Evolutionary conservation across 306 rosid genomes (phyloP), one percentile per base, ranked within the genome.

Genomic region (Mimosa bimucronata): DNA sequence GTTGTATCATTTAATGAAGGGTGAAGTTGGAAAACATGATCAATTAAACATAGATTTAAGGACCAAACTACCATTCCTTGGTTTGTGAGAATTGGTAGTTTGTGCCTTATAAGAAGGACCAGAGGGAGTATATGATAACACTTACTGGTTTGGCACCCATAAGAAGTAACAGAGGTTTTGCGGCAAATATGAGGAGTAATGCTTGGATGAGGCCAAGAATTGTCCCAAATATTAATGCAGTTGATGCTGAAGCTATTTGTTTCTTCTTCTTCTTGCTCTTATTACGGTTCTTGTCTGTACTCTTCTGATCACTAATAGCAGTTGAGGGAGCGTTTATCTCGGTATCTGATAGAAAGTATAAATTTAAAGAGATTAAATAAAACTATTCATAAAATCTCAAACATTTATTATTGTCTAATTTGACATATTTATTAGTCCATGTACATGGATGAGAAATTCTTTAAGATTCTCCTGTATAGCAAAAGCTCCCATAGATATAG

Each of bases 111-210:
- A n/a, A n/a, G n/a, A n/a, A n/a, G n/a, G n/a, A n/a, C n/a, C n/a
- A n/a, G n/a, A n/a, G n/a, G n/a, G n/a, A n/a, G n/a, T n/a, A n/a
- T n/a, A n/a, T n/a, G n/a, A n/a, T n/a, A n/a, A n/a, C n/a, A 86
- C 99, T 58, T 82, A 95, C 99, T 72, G 82, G 37, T 87, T 91
- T 91, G 64, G 91, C 85, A 53, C 99, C 99, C 98, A 95, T 95
- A 40, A 90, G 89, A 41, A 87, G 85, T 83, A 95, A 80, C 28
- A 95, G 90, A 86, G 87, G 86, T 77, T 81, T 93, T 76, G 99
- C 92, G 30, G 88, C 89, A 76, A 91, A 83, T 68, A 91, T 60
- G 73, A 95, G 98, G 15, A 87, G 82, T 73, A 86, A 73, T 55
- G 99, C 93, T 87, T 95, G 99, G 55, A 93, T 38, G 21, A 93